These are phyloP conservation scores for Neurospora sp. DNA, from an alignment of 495 filamentous ascomycete genomes.

Conservation along the genomic window DNA sequence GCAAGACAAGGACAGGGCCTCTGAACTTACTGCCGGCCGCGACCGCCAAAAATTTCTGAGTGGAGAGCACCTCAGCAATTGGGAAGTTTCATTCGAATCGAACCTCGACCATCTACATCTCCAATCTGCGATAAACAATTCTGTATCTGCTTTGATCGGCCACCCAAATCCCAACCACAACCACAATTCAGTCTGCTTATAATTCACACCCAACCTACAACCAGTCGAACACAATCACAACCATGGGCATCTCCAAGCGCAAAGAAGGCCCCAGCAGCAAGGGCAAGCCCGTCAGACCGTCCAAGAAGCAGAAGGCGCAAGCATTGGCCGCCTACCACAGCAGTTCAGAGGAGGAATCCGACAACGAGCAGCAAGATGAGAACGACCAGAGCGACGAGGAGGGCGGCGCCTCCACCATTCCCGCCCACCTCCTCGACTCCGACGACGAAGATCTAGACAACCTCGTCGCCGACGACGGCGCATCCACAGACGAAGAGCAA, in stretches of 20 bases:
- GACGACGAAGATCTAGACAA: constrained; percentile 49
- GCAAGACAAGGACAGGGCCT: background rate
- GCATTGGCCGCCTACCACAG: constrained; percentile 59
- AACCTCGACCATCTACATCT: background rate
- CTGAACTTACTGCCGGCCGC: constrained; percentile 8
- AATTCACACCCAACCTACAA: background rate
- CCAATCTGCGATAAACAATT: background rate
- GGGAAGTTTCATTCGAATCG: background rate
- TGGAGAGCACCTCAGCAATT: background rate
- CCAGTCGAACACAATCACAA: constrained; percentile 17
- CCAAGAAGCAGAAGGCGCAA: constrained; percentile 58
- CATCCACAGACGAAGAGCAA: constrained; percentile 24
- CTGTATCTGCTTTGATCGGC: background rate
- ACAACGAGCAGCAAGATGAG: background rate
- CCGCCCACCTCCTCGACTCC: constrained; percentile 59
- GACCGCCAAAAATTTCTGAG: constrained; percentile 31
- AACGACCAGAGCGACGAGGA: constrained; percentile 17
- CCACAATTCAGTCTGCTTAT: background rate
- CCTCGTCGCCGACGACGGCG: constrained; percentile 33
- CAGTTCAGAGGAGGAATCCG: constrained; percentile 40
- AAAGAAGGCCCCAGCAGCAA: constrained; percentile 47
- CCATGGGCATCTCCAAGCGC: constrained; percentile 20
- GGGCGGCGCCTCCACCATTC: constrained; percentile 39
- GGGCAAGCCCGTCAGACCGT: constrained; percentile 33
- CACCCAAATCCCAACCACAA: background rate